These are phyloP conservation scores for Salmacisia buchloeana DNA, from an alignment of 1,284 basidiomycete species.

Conservation along the genomic window DNA sequence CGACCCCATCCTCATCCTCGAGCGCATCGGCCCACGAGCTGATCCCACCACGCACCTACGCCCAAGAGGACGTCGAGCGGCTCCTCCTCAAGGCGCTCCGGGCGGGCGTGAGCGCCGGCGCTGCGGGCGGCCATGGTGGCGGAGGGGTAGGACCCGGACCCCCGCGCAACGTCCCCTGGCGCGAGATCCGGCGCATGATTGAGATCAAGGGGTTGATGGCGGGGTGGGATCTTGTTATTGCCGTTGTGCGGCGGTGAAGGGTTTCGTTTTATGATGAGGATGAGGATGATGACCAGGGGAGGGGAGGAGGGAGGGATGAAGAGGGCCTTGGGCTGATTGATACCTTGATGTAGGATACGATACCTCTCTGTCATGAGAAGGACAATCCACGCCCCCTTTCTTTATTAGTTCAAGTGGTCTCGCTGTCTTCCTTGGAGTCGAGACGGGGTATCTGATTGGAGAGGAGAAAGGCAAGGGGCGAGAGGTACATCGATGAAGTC, in stretches of 20 bases:
- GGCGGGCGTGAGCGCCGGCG: slow-evolving; percentile 1
- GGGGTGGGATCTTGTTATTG: slow-evolving; percentile 21
- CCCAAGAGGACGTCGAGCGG: neutral
- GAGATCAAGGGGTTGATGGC: slow-evolving; percentile 19
- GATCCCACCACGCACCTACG: neutral
- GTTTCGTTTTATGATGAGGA: too few species aligned
- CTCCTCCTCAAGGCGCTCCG: neutral
- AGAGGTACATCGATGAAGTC: too few species aligned
- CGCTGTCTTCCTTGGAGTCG: too few species aligned
- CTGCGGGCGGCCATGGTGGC: neutral
- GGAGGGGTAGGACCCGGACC: neutral
- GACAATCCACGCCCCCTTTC: too few species aligned
- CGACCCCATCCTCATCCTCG: neutral
- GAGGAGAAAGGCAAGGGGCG: too few species aligned
- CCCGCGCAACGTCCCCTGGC: slow-evolving; percentile 10
- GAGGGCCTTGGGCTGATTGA: too few species aligned
- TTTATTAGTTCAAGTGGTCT: too few species aligned
- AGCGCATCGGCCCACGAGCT: neutral
- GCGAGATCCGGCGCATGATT: slow-evolving; percentile 16
- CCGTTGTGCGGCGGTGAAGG: slow-evolving; percentile 13
- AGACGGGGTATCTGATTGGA: too few species aligned
- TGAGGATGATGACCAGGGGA: neutral
- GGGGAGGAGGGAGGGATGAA: too few species aligned
- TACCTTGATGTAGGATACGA: too few species aligned
- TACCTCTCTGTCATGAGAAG: too few species aligned